phyloP scores from a whole-genome alignment of 306 rosid species.

The Coriaria nepalensis region DNA sequence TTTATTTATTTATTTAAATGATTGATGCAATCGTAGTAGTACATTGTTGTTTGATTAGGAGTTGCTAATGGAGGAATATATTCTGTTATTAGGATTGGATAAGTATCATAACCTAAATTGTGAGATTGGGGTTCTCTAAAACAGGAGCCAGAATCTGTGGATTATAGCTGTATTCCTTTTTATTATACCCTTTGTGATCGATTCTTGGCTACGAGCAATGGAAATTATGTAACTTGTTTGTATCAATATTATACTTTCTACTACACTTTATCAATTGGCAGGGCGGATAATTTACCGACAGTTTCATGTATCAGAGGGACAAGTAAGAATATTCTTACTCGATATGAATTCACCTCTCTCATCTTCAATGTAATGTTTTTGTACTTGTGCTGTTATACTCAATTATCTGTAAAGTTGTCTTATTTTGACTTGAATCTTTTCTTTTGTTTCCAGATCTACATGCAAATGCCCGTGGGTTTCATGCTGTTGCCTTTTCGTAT shows the following conservation, averaged over 20 bases:
- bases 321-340: conserved; percentile 46
- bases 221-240: conserved; percentile 7
- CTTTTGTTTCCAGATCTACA: conserved; percentile 16
- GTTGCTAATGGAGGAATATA: too few relatives aligned
- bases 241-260: conserved; percentile 14
- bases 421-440: conserved; percentile 14
- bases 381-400: too few relatives aligned
- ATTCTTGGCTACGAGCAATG: not conserved
- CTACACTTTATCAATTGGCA: conserved; percentile 40
- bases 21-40: too few relatives aligned
- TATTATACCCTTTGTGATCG: too few relatives aligned
- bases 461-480: conserved; percentile 27
- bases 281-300: conserved; percentile 56
- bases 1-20: not conserved
- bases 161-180: too few relatives aligned
- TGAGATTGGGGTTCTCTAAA: too few relatives aligned
- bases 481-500: conserved; percentile 53
- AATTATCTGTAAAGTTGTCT: conserved; percentile 1
- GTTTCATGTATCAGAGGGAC: conserved; percentile 39
- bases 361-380: not conserved
- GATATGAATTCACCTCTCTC: conserved; percentile 12
- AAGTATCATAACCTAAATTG: too few relatives aligned
- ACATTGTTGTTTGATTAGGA: too few relatives aligned
- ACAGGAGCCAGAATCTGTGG: too few relatives aligned
- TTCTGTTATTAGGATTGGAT: too few relatives aligned